Evolutionary conservation across 371 early-diverging fungal species (phyloP).

Genomic region (Nematocida homosporus): DNA sequence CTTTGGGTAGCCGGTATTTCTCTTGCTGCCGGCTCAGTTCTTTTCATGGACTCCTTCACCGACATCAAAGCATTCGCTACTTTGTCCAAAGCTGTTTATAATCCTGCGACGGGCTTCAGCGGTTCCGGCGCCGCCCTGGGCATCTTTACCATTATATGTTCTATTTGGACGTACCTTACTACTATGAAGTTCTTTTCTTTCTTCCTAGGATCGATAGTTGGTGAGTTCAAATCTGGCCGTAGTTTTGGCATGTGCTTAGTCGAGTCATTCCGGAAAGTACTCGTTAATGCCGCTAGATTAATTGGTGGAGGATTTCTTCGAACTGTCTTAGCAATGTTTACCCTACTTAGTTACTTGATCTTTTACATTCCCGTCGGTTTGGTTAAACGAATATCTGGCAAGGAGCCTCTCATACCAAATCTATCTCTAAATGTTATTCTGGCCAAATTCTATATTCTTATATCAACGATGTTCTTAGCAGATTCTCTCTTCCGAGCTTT

Average conservation of each 20-base stretch:
- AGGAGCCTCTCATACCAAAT: too few species aligned
- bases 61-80: background rate
- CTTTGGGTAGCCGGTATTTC: too few species aligned
- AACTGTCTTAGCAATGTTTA: too few species aligned
- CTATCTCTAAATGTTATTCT: background rate
- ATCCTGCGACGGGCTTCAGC: background rate
- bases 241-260: background rate
- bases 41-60: too few species aligned
- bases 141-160: background rate
- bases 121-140: background rate
- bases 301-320: too few species aligned
- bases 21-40: too few species aligned
- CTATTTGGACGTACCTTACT: constrained; percentile 4
- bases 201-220: constrained; percentile 13
- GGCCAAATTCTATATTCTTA: background rate
- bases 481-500: background rate
- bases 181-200: constrained; percentile 1
- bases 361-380: too few species aligned
- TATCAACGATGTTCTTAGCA: background rate
- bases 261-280: background rate
- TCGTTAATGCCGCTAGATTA: background rate
- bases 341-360: too few species aligned
- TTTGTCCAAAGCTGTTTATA: background rate
- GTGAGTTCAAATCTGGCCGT: background rate
- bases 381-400: too few species aligned